These are phyloP conservation scores for Parascedosporium putredinis DNA, from an alignment of 2,329 filamentous ascomycete species.

Conservation along the genomic window DNA sequence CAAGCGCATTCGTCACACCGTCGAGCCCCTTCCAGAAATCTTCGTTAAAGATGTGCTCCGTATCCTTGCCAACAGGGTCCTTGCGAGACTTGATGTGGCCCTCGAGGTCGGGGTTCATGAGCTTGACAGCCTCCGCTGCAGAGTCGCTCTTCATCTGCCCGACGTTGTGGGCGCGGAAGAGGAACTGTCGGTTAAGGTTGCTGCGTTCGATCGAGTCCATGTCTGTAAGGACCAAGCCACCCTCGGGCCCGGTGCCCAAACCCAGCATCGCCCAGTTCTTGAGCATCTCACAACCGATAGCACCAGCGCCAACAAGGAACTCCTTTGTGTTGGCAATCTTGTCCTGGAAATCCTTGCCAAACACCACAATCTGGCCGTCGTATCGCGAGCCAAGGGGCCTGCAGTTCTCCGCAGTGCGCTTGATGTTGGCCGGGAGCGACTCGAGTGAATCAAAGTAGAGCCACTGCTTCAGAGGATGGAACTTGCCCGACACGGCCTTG, in stretches of 20 bases:
- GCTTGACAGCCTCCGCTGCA: constrained; percentile 77
- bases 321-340: constrained; percentile 85
- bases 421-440: constrained; percentile 66
- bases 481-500: constrained; percentile 96
- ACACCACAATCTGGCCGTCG: constrained; percentile 94
- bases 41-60: constrained; percentile 90
- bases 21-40: constrained; percentile 81
- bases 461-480: constrained; percentile 90
- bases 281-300: constrained; percentile 97
- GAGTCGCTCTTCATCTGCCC: constrained; percentile 95
- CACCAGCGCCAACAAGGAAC: constrained; percentile 91
- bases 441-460: constrained; percentile 98
- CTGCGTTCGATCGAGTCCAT: constrained; percentile 99
- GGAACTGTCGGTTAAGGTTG: constrained; percentile 93
- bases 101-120: constrained; percentile 87
- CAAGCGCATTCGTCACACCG: constrained; percentile 90
- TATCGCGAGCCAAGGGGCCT: constrained; percentile 78
- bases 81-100: constrained; percentile 79
- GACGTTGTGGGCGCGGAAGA: constrained; percentile 89
- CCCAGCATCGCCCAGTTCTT: constrained; percentile 99
- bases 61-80: constrained; percentile 84
- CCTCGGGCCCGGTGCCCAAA: constrained; percentile 75
- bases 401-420: constrained; percentile 78
- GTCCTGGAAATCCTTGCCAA: constrained; percentile 86
- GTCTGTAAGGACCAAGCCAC: constrained; percentile 86